These are phyloP conservation scores for Melaleuca alternifolia DNA, from an alignment of 345 rosid species.

Conservation along the genomic window DNA sequence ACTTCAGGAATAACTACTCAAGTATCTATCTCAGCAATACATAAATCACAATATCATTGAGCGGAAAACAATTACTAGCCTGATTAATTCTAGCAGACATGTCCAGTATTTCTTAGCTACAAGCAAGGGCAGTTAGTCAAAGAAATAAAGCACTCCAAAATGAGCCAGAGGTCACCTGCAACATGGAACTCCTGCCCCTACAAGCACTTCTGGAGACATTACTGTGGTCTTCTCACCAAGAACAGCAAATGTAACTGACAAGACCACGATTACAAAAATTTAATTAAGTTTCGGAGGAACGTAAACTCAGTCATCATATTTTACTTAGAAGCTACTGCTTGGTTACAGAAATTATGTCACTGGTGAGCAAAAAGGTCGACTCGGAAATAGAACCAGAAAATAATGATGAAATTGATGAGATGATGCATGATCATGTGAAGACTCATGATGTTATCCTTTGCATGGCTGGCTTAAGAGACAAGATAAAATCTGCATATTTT, in stretches of 20 bases:
- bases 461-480: background rate
- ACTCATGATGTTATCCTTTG: background rate
- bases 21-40: background rate
- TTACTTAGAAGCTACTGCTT: background rate
- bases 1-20: background rate
- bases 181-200: conserved; percentile 86
- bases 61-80: background rate
- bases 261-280: background rate
- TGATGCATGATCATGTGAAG: background rate
- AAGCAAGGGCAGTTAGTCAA: background rate
- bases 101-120: background rate
- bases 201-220: conserved; percentile 95
- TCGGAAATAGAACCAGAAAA: background rate
- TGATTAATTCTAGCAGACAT: background rate
- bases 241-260: conserved; percentile 65
- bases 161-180: conserved; percentile 58
- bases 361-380: background rate
- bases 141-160: background rate
- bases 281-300: background rate
- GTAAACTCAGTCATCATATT: background rate
- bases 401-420: background rate
- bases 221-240: conserved; percentile 99
- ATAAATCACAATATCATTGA: background rate
- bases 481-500: background rate
- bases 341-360: background rate